These are phyloP conservation scores for Trichomonas vaginalis DNA, from an alignment of 208 protist species.

Conservation along the genomic window DNA sequence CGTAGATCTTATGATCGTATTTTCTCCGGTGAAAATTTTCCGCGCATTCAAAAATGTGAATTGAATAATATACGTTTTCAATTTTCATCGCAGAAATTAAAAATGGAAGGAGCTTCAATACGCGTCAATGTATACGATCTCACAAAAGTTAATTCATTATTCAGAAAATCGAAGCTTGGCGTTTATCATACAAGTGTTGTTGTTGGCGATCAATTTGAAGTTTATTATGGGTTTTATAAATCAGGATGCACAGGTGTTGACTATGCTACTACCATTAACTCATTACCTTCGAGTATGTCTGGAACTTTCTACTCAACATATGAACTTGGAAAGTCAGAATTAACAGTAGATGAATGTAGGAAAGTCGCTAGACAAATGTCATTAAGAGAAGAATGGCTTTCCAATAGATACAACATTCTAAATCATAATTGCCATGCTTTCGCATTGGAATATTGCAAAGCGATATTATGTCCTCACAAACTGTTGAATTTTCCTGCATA, in stretches of 20 bases:
- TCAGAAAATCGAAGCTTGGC: background rate
- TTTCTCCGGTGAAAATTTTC: no score
- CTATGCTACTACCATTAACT: background rate
- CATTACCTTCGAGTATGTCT: background rate
- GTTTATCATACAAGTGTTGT: constrained; percentile 10
- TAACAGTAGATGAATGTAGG: background rate
- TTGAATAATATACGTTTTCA: background rate
- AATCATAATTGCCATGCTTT: background rate
- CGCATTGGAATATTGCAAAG: background rate
- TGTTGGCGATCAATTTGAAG: background rate
- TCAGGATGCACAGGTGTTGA: background rate
- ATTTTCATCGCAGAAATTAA: background rate
- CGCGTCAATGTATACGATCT: background rate
- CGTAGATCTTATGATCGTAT: no score
- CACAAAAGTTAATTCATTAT: background rate
- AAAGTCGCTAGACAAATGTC: background rate
- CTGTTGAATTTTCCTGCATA: background rate
- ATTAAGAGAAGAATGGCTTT: background rate
- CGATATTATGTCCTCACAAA: background rate
- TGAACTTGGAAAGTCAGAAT: background rate
- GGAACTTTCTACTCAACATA: background rate
- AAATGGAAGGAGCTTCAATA: background rate
- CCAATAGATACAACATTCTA: background rate
- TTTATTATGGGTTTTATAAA: background rate
- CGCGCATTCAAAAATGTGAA: no score